Evolutionary conservation across 805 yeast genomes (phyloP), one percentile per base, ranked within the genome.

Genomic region (Komagataella pastoris): DNA sequence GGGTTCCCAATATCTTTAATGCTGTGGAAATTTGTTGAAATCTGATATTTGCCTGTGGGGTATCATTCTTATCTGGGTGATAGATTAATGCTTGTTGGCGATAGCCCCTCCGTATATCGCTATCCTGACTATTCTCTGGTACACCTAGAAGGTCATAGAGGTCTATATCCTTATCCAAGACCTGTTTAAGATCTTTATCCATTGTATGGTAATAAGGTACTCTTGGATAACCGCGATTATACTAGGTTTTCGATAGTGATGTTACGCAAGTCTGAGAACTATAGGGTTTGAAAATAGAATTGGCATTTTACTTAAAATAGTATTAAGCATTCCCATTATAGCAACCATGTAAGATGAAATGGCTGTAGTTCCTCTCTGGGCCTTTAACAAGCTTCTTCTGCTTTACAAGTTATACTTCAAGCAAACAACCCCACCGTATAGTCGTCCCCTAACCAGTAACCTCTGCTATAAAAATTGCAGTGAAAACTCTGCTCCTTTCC

Each of bases 21-120:
- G 67, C 64, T 8, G 60, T 56, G n/a, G 57, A 50, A 3, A 65
- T 55, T 54, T 59, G 61, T 30, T 65, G 55, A 40, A 67, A 67
- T 47, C 55, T 46, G 44, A 57, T 61, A 47, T 57, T 59, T 7
- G 70, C 65, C 46, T 59, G 55, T 3, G 48, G 47, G 3, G 61
- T 46, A 18, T 60, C 59, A 51, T 67, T 66, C 57, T 66, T 67
- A 56, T 67, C 71, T 1, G 71, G 71, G 50, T 67, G 71, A 2
- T 58, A 53, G 17, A 57, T 30, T 30, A 67, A 53, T 2, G 70
- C 71, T 46, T 59, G 57, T 44, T 54, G 55, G 24, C 69, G 56
- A 49, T 64, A 67, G 2, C 66, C 65, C 36, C 59, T 61, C 24
- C 64, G 55, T 17, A 67, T 55, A 7, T 54, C 55, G 5, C 52